phyloP scores from a whole-genome alignment of 352 stramenopile species.

The Albugo laibachii region DNA sequence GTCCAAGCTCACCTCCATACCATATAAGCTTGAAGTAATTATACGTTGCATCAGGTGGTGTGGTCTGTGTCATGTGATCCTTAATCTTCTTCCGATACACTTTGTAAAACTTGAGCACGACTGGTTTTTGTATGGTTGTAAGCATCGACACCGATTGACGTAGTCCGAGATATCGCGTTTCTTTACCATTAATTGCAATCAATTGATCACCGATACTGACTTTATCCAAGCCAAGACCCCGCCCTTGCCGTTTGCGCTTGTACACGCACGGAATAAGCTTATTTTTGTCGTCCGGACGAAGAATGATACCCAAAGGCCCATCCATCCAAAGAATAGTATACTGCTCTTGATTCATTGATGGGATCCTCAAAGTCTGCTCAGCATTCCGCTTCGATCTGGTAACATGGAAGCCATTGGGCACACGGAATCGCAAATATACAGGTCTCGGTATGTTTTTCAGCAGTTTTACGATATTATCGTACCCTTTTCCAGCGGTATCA shows the following conservation, averaged over 20 bases:
- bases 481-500: slow-evolving; percentile 69
- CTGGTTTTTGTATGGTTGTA: slow-evolving; percentile 70
- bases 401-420: slow-evolving; percentile 24
- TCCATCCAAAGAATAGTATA: slow-evolving; percentile 78
- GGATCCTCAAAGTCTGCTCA: not conserved
- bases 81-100: slow-evolving; percentile 53
- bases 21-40: slow-evolving; percentile 74
- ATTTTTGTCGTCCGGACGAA: slow-evolving; percentile 68
- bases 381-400: not conserved
- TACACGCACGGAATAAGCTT: slow-evolving; percentile 74
- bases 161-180: slow-evolving; percentile 72
- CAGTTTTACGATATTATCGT: slow-evolving; percentile 62
- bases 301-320: slow-evolving; percentile 66
- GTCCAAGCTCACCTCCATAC: slow-evolving; percentile 60
- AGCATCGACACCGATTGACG: slow-evolving; percentile 66
- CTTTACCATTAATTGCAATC: slow-evolving; percentile 65
- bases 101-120: slow-evolving; percentile 76
- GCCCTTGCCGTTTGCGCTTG: slow-evolving; percentile 72
- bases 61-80: slow-evolving; percentile 20
- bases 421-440: slow-evolving; percentile 60
- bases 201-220: slow-evolving; percentile 59
- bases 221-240: slow-evolving; percentile 63
- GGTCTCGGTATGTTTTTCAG: slow-evolving; percentile 71
- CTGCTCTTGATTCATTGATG: slow-evolving; percentile 40
- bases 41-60: slow-evolving; percentile 10